A percentile compares a stretch with the other conserved stretches of the same genome.
Evolutionary conservation across 768 basidiomycete genomes (phyloP).

Genomic region (Leucogyrophana mollusca): DNA sequence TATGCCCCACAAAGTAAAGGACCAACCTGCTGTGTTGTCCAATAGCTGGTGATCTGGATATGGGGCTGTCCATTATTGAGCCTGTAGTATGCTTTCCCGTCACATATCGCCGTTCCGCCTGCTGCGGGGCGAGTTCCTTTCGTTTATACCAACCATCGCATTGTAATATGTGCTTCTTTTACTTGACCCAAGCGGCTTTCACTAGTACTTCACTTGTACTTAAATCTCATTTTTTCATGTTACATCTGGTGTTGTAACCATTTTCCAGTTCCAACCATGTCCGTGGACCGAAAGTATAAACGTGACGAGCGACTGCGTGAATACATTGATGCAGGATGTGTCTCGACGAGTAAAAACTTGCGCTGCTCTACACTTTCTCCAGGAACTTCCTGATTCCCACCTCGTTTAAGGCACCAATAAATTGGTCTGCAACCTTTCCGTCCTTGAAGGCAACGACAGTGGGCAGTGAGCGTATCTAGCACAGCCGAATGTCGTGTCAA

Average conservation of each 20-base stretch:
- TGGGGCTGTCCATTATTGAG: not conserved
- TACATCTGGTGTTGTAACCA: not conserved
- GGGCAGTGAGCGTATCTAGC: constrained; percentile 70
- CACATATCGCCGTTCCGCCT: constrained; percentile 2
- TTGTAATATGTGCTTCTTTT: constrained; percentile 16
- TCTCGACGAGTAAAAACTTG: not conserved
- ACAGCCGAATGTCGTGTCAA: not conserved
- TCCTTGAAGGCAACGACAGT: constrained; percentile 78
- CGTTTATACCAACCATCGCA: constrained; percentile 8
- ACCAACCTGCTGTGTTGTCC: constrained; percentile 57
- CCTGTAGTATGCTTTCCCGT: not conserved
- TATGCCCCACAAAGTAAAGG: constrained; percentile 70
- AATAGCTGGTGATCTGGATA: constrained; percentile 33
- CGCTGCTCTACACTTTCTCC: constrained; percentile 29
- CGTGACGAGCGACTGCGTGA: not conserved
- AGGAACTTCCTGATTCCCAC: constrained; percentile 45
- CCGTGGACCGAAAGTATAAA: not conserved
- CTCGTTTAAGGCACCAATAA: constrained; percentile 59
- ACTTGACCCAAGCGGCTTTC: constrained; percentile 4
- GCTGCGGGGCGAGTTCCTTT: constrained; percentile 2
- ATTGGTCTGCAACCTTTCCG: constrained; percentile 56
- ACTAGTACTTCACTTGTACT: constrained; percentile 8
- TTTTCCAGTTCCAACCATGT: not conserved
- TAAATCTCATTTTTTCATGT: constrained; percentile 9
- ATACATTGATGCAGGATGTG: too few relatives aligned